phyloP scores from a whole-genome alignment of 129 eudicot species.

The Silybum marianum region DNA sequence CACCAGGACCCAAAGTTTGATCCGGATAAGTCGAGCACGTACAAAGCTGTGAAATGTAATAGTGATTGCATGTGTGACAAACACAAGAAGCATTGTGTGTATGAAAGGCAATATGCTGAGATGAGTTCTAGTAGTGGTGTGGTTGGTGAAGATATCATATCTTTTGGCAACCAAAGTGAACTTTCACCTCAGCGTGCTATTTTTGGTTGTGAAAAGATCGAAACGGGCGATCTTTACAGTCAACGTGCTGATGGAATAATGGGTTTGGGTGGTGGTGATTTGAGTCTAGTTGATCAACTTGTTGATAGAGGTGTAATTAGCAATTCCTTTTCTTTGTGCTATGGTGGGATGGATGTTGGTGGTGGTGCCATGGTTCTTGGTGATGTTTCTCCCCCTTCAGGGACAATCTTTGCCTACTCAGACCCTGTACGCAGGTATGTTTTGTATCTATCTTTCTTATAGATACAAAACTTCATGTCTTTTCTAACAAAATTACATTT shows the following conservation, averaged over 20 bases:
- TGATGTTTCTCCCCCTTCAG: constrained; percentile 67
- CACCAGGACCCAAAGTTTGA: constrained; percentile 91
- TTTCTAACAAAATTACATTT: constrained; percentile 54
- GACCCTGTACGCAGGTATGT: constrained; percentile 91
- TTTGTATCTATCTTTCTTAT: constrained; percentile 36
- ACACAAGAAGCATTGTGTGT: constrained; percentile 61
- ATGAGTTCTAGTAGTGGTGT: constrained; percentile 99
- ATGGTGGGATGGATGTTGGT: constrained; percentile 97
- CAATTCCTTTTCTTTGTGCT: constrained; percentile 89
- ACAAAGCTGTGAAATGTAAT: constrained; percentile 77
- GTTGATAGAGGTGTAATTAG: constrained; percentile 85
- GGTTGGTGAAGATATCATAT: constrained; percentile 79
- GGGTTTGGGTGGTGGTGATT: constrained; percentile 97
- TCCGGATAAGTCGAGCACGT: constrained; percentile 76
- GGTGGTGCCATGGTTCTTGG: constrained; percentile 99
- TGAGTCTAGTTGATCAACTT: constrained; percentile 92
- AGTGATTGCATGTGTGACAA: constrained; percentile 73
- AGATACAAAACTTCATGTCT: constrained; percentile 37
- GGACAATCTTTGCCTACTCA: constrained; percentile 68
- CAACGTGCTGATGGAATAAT: constrained; percentile 99
- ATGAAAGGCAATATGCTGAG: constrained; percentile 92
- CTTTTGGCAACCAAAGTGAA: constrained; percentile 93
- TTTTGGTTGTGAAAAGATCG: constrained; percentile 91
- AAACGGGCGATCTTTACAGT: constrained; percentile 91
- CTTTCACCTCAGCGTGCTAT: constrained; percentile 85